These are phyloP conservation scores for Salvia miltiorrhiza DNA, from an alignment of 257 asterid species.

Conservation along the genomic window DNA sequence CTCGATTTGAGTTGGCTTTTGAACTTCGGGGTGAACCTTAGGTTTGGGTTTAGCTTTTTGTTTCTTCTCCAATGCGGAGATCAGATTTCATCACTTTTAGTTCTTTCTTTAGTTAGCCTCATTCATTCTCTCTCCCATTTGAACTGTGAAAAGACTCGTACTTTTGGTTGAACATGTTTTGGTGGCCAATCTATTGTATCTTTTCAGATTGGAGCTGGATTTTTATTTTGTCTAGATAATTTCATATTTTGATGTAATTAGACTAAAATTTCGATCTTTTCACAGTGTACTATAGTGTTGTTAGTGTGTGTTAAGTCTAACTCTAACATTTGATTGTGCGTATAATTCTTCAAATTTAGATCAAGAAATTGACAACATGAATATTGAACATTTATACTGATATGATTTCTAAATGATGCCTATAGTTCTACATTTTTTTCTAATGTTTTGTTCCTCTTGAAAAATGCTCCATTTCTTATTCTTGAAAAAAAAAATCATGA, in stretches of 20 bases:
- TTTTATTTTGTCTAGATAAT: background rate
- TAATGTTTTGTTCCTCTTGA: background rate
- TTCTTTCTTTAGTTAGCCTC: background rate
- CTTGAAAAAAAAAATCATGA: background rate
- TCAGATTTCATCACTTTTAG: constrained; percentile 1
- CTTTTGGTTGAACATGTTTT: background rate
- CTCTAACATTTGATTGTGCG: background rate
- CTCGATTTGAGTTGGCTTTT: constrained; percentile 14
- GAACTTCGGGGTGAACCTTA: background rate
- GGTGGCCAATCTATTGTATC: constrained; percentile 1
- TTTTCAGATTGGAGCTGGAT: background rate
- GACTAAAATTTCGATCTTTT: background rate
- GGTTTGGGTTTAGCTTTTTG: background rate
- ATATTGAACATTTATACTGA: background rate
- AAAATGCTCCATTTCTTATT: background rate
- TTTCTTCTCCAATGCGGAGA: background rate
- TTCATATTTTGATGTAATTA: background rate
- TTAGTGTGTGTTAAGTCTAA: background rate
- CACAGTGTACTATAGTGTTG: background rate
- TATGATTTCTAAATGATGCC: background rate
- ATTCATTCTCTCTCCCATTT: background rate
- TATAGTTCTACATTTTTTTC: background rate
- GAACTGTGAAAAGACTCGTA: background rate
- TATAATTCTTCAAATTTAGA: background rate
- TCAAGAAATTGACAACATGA: background rate